These are phyloP conservation scores for Omphalea diandra DNA, from an alignment of 441 rosid species.

Conservation along the genomic window DNA sequence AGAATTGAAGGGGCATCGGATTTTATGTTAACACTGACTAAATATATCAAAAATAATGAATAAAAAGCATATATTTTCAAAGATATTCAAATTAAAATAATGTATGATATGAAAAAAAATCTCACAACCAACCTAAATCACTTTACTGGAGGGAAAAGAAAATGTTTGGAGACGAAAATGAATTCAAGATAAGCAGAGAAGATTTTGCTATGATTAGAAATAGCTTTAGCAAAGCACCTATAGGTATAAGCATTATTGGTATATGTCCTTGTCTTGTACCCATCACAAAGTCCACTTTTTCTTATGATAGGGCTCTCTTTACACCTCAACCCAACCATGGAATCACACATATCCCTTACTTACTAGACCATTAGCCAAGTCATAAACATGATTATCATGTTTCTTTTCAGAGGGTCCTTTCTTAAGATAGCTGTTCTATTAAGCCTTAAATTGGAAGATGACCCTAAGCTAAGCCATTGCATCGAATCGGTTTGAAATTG, in stretches of 20 bases:
- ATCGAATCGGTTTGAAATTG: not conserved
- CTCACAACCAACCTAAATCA: too few relatives aligned
- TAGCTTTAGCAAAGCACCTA: not conserved
- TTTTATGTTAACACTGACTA: too few relatives aligned
- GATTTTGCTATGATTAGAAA: not conserved
- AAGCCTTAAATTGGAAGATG: not conserved
- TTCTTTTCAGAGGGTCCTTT: not conserved
- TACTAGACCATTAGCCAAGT: not conserved
- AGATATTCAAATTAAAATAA: too few relatives aligned
- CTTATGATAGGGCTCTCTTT: slow-evolving; percentile 22
- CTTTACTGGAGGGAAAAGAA: too few relatives aligned
- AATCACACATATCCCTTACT: not conserved
- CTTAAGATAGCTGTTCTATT: not conserved
- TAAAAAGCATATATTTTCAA: too few relatives aligned
- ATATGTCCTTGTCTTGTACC: slow-evolving; percentile 29
- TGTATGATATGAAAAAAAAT: too few relatives aligned
- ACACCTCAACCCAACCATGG: slow-evolving; percentile 29
- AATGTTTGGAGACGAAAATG: not conserved
- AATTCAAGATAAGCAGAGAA: not conserved
- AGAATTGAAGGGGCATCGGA: too few relatives aligned
- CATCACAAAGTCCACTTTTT: slow-evolving; percentile 24
- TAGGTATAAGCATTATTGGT: slow-evolving; percentile 17
- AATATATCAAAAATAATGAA: too few relatives aligned
- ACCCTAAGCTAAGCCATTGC: not conserved
- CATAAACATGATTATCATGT: slow-evolving; percentile 14